A percentile compares a stretch with the other conserved stretches of the same genome.
phyloP scores from a whole-genome alignment of 164 flowering plant genomes.

The Vitis riparia region DNA sequence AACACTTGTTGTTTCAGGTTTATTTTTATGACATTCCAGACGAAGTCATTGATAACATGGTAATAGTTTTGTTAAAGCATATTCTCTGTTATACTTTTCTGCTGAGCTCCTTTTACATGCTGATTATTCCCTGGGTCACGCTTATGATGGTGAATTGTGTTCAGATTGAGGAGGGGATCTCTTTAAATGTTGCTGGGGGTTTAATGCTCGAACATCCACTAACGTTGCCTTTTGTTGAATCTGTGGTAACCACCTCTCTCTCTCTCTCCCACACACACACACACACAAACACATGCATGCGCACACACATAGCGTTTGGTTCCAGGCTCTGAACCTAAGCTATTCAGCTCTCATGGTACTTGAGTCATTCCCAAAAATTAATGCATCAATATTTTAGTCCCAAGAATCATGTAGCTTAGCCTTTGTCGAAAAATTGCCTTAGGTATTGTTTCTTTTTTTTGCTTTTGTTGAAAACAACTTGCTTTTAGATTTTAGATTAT shows the following conservation, averaged over 20 bases:
- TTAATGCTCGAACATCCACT: constrained; percentile 83
- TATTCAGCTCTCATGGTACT: too few species aligned
- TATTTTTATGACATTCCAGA: constrained; percentile 53
- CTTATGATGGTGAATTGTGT: background rate
- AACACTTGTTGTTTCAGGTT: constrained; percentile 26
- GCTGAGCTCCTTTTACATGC: background rate
- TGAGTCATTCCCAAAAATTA: too few species aligned
- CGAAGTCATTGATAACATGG: constrained; percentile 42
- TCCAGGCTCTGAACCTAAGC: too few species aligned
- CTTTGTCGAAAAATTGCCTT: too few species aligned
- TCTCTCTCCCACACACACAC: too few species aligned
- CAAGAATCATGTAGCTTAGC: too few species aligned
- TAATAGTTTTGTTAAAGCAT: constrained; percentile 10
- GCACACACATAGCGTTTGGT: too few species aligned
- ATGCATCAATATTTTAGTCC: too few species aligned
- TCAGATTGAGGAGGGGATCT: constrained; percentile 74
- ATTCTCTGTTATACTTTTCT: background rate
- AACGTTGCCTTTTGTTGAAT: constrained; percentile 51
- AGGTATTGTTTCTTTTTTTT: too few species aligned
- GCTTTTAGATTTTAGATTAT: too few species aligned
- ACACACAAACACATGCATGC: background rate
- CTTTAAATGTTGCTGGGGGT: constrained; percentile 85
- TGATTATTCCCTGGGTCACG: background rate
- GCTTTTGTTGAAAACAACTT: too few species aligned
- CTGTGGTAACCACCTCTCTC: constrained; percentile 38